Base-by-base conservation (phyloP, 805 yeast genomes). In the Metschnikowia vanudenii region DNA sequence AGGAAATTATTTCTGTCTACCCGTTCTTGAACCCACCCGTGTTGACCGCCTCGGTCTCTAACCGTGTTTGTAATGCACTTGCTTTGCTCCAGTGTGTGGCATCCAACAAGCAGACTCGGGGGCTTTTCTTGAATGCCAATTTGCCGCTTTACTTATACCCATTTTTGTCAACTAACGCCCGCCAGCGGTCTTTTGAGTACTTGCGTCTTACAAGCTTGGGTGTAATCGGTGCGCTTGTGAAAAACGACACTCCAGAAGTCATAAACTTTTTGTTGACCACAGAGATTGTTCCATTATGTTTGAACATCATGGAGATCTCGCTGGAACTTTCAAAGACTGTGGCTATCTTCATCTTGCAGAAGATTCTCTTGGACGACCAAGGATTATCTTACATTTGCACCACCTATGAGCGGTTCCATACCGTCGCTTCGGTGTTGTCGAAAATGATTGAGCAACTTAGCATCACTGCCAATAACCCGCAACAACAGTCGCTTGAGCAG, bases 61-160 rank as follows among this genome's bases (percentile, higher is more conserved):
- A 91, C 64, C 76, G 97, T 45, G 98, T 92, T 9, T 92, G 98
- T 67, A 92, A 94, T 68, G 97, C 98, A 0, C 73, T 92, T 57
- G 97, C 97, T 8, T 76, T 94, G 39, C 75, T 92, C 54, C 99
- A 92, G 67, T 94, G 99, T 68, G 97, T 92, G 35, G 99, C 99
- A 2, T 87, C 96, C 1, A 97, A 94, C 63, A 82, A 84, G 32
- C 96, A 89, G 53, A 94, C 98, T 0, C 81, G 96, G 62, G 82
- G 81, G 26, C 76, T 86, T 45, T 92, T 92, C 57, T 71, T 92
- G 51, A 84, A 81, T 64, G 97, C 98, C 1, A 96, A 94, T 59
- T 82, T 92, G 48, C 97, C 98, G 39, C 73, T 94, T 39, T 94
- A 90, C 57, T 73, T 92, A 47, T 94, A 94, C 68, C 99, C 99